Percentiles rank a stretch among this genome's conserved stretches.
phyloP scores from a whole-genome alignment of 2,329 filamentous ascomycete species.

The Sclerotinia borealis region DNA sequence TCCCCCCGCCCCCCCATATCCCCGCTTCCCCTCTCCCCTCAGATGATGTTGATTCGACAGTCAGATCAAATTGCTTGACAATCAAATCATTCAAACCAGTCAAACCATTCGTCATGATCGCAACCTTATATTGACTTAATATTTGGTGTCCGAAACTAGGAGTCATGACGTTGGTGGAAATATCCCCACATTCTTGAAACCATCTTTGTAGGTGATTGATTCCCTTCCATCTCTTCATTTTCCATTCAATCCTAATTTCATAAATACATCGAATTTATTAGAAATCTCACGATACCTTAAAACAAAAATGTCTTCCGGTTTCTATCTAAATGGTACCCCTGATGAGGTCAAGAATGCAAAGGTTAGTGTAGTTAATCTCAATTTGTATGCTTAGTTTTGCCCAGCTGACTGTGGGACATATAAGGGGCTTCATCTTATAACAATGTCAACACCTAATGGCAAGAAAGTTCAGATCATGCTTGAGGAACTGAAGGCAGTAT shows the following conservation, averaged over 20 bases:
- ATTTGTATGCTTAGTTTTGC: not conserved
- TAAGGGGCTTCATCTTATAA: constrained; percentile 45
- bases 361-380: constrained; percentile 2
- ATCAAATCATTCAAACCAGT: not conserved
- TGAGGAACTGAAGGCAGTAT: constrained; percentile 47
- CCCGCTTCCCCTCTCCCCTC: too few species aligned
- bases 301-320: constrained; percentile 5
- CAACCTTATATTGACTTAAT: too few species aligned
- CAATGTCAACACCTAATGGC: constrained; percentile 45
- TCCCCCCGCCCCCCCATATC: not conserved
- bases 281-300: not conserved
- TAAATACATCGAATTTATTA: not conserved
- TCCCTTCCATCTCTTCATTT: not conserved
- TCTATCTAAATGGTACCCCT: constrained; percentile 17
- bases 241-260: not conserved
- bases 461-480: constrained; percentile 47
- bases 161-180: not conserved
- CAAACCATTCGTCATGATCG: not conserved
- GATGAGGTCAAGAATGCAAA: constrained; percentile 19
- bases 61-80: not conserved
- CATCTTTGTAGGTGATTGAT: not conserved
- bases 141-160: not conserved
- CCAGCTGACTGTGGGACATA: not conserved
- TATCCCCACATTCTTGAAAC: not conserved
- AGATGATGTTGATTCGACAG: not conserved